Percentiles rank a stretch among this genome's conserved stretches.
These are phyloP conservation scores for Pseudogymnoascus sp. DNA, from an alignment of 2,329 filamentous ascomycete species.

Conservation along the genomic window DNA sequence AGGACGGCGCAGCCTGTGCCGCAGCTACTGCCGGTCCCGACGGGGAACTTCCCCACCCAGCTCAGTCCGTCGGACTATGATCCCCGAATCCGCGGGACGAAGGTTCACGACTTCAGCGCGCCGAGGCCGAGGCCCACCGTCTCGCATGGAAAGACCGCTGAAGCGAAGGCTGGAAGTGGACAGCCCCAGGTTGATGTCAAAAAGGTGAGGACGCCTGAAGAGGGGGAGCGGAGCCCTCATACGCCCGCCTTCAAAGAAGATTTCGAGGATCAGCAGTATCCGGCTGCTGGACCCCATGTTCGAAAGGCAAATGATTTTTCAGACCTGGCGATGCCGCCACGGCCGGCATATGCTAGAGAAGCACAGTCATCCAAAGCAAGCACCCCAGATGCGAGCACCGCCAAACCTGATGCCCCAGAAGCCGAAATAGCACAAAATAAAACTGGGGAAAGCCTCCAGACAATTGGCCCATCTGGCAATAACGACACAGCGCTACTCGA, in stretches of 20 bases:
- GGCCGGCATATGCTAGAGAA: slow-evolving; percentile 23
- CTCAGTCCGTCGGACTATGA: slow-evolving; percentile 39
- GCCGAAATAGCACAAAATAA: slow-evolving; percentile 17
- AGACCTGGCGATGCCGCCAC: slow-evolving; percentile 23
- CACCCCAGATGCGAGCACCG: neutral
- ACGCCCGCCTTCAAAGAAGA: slow-evolving; percentile 50
- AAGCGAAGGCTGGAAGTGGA: neutral
- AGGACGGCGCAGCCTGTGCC: slow-evolving; percentile 27
- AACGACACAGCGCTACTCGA: neutral
- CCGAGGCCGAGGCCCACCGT: slow-evolving; percentile 43
- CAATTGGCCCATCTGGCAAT: neutral
- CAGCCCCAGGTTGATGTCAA: neutral
- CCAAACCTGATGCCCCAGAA: neutral
- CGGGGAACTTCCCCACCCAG: slow-evolving; percentile 25
- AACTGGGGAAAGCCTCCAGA: slow-evolving; percentile 12
- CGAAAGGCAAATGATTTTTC: slow-evolving; percentile 27
- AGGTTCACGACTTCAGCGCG: slow-evolving; percentile 59
- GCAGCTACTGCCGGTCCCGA: slow-evolving; percentile 22
- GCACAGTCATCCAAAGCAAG: slow-evolving; percentile 18
- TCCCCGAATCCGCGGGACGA: slow-evolving; percentile 56
- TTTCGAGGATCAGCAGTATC: slow-evolving; percentile 42
- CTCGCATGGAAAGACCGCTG: slow-evolving; percentile 20
- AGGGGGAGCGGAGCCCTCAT: slow-evolving; percentile 27
- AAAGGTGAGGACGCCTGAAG: slow-evolving; percentile 11
- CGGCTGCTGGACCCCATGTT: slow-evolving; percentile 29